phyloP scores from a whole-genome alignment of 1,284 basidiomycete genomes.

The Phylloboletellus chloephorus region DNA sequence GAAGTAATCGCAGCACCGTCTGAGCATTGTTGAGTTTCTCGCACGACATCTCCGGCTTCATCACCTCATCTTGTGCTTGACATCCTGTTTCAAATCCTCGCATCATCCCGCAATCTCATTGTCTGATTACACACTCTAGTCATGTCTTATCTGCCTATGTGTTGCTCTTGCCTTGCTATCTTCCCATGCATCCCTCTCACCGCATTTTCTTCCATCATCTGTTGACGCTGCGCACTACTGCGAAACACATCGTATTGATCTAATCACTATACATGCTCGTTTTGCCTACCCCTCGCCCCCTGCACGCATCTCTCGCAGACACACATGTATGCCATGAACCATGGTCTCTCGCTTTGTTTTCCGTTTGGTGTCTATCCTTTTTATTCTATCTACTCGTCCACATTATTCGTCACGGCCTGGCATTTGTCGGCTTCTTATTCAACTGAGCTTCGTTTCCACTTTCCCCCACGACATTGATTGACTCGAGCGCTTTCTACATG shows the following conservation, averaged over 20 bases:
- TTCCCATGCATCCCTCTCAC: constrained; percentile 25
- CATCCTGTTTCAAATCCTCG: constrained; percentile 33
- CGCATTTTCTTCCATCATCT: constrained; percentile 22
- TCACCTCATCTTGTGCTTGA: constrained; percentile 34
- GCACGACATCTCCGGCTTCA: constrained; percentile 26
- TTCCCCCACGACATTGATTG: constrained; percentile 18
- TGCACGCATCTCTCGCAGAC: constrained; percentile 18
- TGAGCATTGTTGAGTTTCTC: constrained; percentile 21
- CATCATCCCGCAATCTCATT: constrained; percentile 34
- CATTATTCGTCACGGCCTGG: constrained; percentile 25
- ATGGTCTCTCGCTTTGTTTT: constrained; percentile 20
- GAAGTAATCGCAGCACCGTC: constrained; percentile 33
- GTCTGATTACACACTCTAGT: constrained; percentile 37
- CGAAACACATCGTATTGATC: constrained; percentile 35
- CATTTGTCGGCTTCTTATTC: constrained; percentile 28
- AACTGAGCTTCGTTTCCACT: constrained; percentile 11
- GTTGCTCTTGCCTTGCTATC: constrained; percentile 34
- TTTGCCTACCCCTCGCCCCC: constrained; percentile 26
- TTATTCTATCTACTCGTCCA: constrained; percentile 33
- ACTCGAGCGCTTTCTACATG: constrained; percentile 31
- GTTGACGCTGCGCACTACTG: constrained; percentile 30
- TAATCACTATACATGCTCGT: constrained; percentile 34
- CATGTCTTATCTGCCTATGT: constrained; percentile 35
- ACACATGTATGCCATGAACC: constrained; percentile 26
- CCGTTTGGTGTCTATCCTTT: constrained; percentile 19